These are phyloP conservation scores for Rubroboletus pulcherrimus DNA, from an alignment of 768 basidiomycete genomes.

Conservation along the genomic window DNA sequence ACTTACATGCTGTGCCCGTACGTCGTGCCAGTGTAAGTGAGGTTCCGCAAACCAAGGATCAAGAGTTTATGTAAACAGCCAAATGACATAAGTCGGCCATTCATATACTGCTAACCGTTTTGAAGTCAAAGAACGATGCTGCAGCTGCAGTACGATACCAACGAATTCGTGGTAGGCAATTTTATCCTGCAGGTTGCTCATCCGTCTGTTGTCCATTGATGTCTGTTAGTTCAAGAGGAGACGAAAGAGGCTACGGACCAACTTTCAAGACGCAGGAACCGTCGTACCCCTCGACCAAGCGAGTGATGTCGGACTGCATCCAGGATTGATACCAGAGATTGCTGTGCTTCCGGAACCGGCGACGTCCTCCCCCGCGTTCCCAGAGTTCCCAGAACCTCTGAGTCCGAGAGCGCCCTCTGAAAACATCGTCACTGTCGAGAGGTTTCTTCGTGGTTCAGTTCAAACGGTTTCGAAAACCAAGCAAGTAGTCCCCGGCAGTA, in stretches of 20 bases:
- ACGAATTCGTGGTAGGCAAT: conserved; percentile 26
- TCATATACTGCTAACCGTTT: too few species aligned
- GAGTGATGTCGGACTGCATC: neutral
- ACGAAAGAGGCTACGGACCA: conserved; percentile 19
- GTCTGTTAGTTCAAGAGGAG: conserved; percentile 24
- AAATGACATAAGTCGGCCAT: too few species aligned
- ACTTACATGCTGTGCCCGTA: neutral
- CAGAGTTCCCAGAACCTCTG: neutral
- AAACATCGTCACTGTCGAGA: conserved; percentile 24
- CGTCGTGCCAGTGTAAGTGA: neutral
- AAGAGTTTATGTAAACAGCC: neutral
- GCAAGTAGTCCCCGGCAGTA: neutral
- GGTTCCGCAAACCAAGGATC: neutral
- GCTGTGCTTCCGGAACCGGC: conserved; percentile 9
- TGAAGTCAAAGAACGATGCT: neutral
- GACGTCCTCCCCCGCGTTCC: neutral
- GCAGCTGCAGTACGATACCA: conserved; percentile 6
- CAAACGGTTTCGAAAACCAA: neutral
- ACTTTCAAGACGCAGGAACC: neutral
- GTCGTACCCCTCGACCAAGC: neutral
- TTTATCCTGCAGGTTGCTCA: neutral
- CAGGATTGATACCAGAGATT: conserved; percentile 18
- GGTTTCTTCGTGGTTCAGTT: conserved; percentile 18
- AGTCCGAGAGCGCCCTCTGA: neutral
- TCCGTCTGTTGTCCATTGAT: neutral